These are phyloP conservation scores for Hypoxylon sp. DNA, from an alignment of 2,329 filamentous ascomycete genomes.

Conservation along the genomic window DNA sequence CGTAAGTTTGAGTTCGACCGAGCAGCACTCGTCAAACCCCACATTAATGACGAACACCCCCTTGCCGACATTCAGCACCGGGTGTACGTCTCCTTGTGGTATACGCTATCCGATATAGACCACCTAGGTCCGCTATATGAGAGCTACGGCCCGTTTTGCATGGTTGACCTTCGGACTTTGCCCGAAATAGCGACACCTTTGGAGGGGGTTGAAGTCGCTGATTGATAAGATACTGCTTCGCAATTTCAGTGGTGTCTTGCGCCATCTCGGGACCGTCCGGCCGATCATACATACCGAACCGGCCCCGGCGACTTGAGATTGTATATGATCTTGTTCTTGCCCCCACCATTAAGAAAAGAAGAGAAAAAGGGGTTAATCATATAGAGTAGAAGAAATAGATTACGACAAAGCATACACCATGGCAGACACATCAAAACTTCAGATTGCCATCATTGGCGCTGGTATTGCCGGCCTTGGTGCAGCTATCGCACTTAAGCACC, in stretches of 20 bases:
- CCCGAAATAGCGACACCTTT: slow-evolving; percentile 13
- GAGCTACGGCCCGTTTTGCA: slow-evolving; percentile 17
- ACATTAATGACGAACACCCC: slow-evolving; percentile 37
- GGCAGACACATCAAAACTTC: slow-evolving; percentile 49
- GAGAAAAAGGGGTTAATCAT: not conserved
- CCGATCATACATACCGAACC: slow-evolving; percentile 30
- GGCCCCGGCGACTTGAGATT: slow-evolving; percentile 19
- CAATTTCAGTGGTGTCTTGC: slow-evolving; percentile 32
- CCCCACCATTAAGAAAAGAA: not conserved
- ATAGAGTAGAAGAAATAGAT: not conserved
- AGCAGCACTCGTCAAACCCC: slow-evolving; percentile 28
- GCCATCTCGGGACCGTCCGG: slow-evolving; percentile 39
- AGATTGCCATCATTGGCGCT: slow-evolving; percentile 64
- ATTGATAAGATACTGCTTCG: slow-evolving; percentile 35
- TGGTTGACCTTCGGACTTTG: slow-evolving; percentile 16
- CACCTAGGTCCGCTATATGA: slow-evolving; percentile 1
- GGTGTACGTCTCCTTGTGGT: slow-evolving; percentile 23
- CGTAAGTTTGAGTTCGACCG: not conserved
- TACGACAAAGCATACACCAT: slow-evolving; percentile 14
- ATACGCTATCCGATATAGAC: slow-evolving; percentile 17
- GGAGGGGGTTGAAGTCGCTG: slow-evolving; percentile 18
- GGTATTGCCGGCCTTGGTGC: slow-evolving; percentile 66
- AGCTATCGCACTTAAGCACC: slow-evolving; percentile 61
- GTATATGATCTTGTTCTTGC: slow-evolving; percentile 16
- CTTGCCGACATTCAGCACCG: slow-evolving; percentile 21